Base-by-base conservation (phyloP, 1,284 basidiomycete genomes). In the Trametes sp. region DNA sequence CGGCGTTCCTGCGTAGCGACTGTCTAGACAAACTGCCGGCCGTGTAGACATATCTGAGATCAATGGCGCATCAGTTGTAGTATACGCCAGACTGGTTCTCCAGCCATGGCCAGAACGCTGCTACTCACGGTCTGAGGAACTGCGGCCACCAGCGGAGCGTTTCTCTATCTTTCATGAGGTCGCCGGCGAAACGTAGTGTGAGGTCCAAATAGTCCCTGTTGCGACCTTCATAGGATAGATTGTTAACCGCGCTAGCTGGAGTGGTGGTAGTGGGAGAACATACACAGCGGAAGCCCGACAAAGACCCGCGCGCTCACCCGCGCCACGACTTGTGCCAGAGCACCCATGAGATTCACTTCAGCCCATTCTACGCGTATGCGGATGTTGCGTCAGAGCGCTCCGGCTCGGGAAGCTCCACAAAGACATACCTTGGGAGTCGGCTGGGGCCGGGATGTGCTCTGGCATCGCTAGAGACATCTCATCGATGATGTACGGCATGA, bases 261-360 rank as follows among this genome's bases (percentile, higher is more conserved):
- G n/a, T n/a, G 2, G 6, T 21, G 19, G 1, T 3, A 16, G 5
- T 3, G n/a, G n/a, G n/a, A 2, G 24, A 14, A 83, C 59, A n/a
- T 21, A 74, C 82, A 82, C 2, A 79, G 55, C 10, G 78, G 78
- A 6, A 72, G 52, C 2, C 82, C 81, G 55, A 84, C 77, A 56
- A 84, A 80, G 9, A 79, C 77, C 36, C 81, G 75, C 64, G 81
- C 82, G 61, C 75, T 80, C 35, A 78, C 75, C 33, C 80, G 72
- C 4, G 79, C 78, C 49, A 83, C 75, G 42, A 82, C 68, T 52
- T 76, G 72, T 33, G 75, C 78, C 74, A 82, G 77, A 8, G 76
- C 76, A n/a, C 74, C 66, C 60, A 81, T 77, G 16, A 77, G 68
- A 11, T 74, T 73, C 4, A 80, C 53, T 16, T 62, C 69, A 23